A percentile compares a stretch with the other conserved stretches of the same genome.
Evolutionary conservation across 2,329 filamentous ascomycete species (phyloP).

Genomic region (Metarhizium guizhouense): DNA sequence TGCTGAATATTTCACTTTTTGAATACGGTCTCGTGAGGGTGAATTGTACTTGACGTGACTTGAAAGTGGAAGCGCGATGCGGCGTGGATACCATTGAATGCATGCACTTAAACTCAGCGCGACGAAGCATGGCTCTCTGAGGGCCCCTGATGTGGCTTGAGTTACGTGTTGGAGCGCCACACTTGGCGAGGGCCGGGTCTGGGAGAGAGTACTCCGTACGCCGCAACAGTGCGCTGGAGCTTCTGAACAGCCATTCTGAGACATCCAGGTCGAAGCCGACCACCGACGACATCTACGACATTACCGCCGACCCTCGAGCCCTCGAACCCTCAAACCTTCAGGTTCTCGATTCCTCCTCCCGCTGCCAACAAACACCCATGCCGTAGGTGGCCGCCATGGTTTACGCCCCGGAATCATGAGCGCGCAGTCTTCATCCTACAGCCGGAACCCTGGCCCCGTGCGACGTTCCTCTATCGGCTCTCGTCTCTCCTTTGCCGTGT

Average conservation of each 20-base stretch:
- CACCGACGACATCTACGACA: too few species aligned
- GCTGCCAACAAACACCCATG: background rate
- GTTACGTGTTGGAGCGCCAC: too few species aligned
- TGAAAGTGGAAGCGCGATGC: background rate
- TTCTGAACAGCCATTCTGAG: too few species aligned
- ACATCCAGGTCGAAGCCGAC: too few species aligned
- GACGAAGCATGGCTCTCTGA: too few species aligned
- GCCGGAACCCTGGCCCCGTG: conserved; percentile 24
- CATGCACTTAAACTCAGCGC: background rate
- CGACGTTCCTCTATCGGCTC: conserved; percentile 51
- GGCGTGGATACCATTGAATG: background rate
- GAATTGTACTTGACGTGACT: background rate
- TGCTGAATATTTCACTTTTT: background rate
- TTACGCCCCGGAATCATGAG: conserved; percentile 33
- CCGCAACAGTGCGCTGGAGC: too few species aligned
- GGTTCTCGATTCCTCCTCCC: background rate
- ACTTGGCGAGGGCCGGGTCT: too few species aligned
- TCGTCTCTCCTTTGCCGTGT: conserved; percentile 59
- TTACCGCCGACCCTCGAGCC: too few species aligned
- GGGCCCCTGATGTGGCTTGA: too few species aligned
- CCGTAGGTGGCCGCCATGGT: conserved; percentile 27
- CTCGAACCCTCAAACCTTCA: too few species aligned
- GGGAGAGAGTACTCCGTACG: too few species aligned
- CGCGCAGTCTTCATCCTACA: conserved; percentile 44
- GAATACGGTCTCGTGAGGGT: background rate